Percentiles rank a stretch among this genome's conserved stretches.
Evolutionary conservation across 2,329 filamentous ascomycete genomes (phyloP).

Genomic region (Claviceps sp.): DNA sequence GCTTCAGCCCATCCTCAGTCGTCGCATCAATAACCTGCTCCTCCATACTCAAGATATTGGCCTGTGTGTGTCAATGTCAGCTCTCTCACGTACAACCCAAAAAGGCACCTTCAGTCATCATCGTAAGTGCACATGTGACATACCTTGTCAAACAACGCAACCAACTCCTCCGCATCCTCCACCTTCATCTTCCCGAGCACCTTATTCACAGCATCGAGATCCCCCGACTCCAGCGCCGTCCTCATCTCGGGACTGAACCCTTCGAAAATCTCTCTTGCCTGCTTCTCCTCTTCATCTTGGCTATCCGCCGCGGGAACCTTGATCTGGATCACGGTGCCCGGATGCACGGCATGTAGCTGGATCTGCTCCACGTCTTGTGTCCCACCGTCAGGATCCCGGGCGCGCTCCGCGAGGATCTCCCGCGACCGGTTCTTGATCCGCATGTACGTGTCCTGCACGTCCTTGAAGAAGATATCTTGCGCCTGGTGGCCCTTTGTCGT

Average conservation of each 20-base stretch:
- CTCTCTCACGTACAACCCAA: background rate
- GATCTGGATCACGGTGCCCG: conserved; percentile 84
- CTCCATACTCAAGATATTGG: conserved; percentile 80
- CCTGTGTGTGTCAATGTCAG: conserved; percentile 25
- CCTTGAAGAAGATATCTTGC: conserved; percentile 79
- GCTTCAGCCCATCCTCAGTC: conserved; percentile 69
- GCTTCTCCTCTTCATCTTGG: conserved; percentile 48
- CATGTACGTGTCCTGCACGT: conserved; percentile 77
- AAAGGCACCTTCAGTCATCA: no score
- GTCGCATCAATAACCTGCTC: conserved; percentile 92
- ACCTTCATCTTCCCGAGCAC: conserved; percentile 78
- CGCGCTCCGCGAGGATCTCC: conserved; percentile 50
- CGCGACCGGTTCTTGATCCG: conserved; percentile 65
- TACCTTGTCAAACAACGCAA: conserved; percentile 63
- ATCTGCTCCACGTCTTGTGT: conserved; percentile 71
- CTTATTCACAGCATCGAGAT: conserved; percentile 47
- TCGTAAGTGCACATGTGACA: conserved; percentile 11
- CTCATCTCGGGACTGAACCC: conserved; percentile 69
- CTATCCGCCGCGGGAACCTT: conserved; percentile 58
- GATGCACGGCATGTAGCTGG: conserved; percentile 91
- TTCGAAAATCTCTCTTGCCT: conserved; percentile 66
- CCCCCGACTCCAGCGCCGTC: conserved; percentile 75
- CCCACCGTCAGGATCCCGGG: conserved; percentile 25
- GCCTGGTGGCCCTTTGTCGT: conserved; percentile 83
- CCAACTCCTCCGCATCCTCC: conserved; percentile 73